These are phyloP conservation scores for Artemisia tridentata DNA, from an alignment of 129 eudicot species.

Conservation along the genomic window DNA sequence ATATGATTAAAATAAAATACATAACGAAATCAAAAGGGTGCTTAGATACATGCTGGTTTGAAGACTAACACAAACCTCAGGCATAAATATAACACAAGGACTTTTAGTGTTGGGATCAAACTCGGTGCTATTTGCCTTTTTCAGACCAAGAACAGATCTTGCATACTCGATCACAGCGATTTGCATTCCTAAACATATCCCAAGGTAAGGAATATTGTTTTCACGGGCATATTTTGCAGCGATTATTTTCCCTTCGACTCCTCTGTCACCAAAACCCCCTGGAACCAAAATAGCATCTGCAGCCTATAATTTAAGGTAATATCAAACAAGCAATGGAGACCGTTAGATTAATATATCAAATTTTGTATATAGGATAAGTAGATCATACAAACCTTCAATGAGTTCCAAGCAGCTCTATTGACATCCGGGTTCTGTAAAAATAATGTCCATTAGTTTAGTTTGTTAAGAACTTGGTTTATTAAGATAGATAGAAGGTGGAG, in stretches of 20 bases:
- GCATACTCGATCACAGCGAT: slow-evolving; percentile 85
- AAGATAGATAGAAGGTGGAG: slow-evolving; percentile 22
- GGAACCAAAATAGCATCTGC: slow-evolving; percentile 86
- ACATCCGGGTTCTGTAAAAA: slow-evolving; percentile 62
- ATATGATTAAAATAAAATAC: not conserved
- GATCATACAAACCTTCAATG: slow-evolving; percentile 60
- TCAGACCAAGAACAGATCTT: slow-evolving; percentile 70
- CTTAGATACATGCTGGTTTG: not conserved
- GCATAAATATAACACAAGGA: slow-evolving; percentile 95
- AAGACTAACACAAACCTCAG: slow-evolving; percentile 54
- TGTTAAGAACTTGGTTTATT: not conserved
- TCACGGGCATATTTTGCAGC: slow-evolving; percentile 94
- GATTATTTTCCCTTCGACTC: slow-evolving; percentile 86
- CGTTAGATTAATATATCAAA: not conserved
- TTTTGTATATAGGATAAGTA: not conserved
- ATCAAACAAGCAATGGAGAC: slow-evolving; percentile 2
- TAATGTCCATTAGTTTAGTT: slow-evolving; percentile 12
- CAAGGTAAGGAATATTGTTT: slow-evolving; percentile 70
- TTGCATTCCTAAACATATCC: slow-evolving; percentile 96
- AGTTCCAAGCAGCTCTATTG: slow-evolving; percentile 73
- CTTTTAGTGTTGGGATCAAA: slow-evolving; percentile 66
- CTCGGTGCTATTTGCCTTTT: slow-evolving; percentile 90
- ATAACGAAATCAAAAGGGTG: not conserved
- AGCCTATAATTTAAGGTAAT: slow-evolving; percentile 35
- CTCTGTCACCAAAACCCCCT: slow-evolving; percentile 97